A percentile compares a stretch with the other conserved stretches of the same genome.
Conservation (phyloP, 2,329 filamentous ascomycete genomes). For the Beauveria medogensis region DNA sequence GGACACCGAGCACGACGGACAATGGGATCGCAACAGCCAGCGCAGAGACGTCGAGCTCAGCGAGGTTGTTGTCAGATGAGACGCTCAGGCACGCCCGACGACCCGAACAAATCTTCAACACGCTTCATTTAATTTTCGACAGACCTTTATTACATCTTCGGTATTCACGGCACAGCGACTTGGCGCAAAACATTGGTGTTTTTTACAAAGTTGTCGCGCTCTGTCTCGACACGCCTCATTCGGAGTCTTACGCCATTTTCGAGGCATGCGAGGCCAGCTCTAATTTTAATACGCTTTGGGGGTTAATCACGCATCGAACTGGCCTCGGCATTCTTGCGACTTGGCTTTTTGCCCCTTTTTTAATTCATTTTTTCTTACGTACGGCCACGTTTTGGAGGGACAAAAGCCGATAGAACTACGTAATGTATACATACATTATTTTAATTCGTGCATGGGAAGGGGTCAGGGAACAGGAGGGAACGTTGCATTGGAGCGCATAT, state of each 20-base stretch:
- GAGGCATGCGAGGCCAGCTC: constrained; percentile 1
- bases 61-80: constrained; percentile 32
- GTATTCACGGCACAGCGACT: constrained; percentile 33
- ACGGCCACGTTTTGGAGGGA: constrained; percentile 24
- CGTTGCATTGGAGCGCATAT: constrained; percentile 17
- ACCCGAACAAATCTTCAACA: constrained; percentile 21
- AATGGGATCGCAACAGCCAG: constrained; percentile 30
- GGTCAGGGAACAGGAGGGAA: constrained; percentile 21
- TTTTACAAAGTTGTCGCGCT: neutral
- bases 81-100: neutral
- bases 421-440: constrained; percentile 31
- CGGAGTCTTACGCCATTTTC: constrained; percentile 1
- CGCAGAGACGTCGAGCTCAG: constrained; percentile 36
- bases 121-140: constrained; percentile 24
- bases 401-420: constrained; percentile 27
- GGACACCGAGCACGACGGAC: constrained; percentile 29
- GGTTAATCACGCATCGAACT: neutral
- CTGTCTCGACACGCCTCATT: neutral
- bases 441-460: constrained; percentile 28
- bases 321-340: neutral
- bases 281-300: constrained; percentile 10
- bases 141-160: constrained; percentile 28
- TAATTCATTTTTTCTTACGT: constrained; percentile 11
- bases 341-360: constrained; percentile 1
- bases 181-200: constrained; percentile 26